Conservation (phyloP, 1,139 yeast species). For the Entelexis paramagnoliae region DNA sequence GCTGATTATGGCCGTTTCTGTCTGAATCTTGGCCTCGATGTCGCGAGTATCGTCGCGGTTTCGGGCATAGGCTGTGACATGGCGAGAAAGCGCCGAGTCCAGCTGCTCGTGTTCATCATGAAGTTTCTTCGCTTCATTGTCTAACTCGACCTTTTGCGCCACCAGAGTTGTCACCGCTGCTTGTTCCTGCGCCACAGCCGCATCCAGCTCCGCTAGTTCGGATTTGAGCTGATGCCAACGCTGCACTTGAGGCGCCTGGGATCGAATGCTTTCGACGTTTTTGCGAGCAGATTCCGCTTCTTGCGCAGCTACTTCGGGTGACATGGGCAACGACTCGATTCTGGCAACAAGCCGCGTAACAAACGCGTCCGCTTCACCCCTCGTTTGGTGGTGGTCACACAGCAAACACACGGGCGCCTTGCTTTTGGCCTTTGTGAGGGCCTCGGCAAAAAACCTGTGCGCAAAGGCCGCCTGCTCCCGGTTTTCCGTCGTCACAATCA, state of each 20-base stretch:
- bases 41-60: conserved; percentile 6
- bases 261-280: neutral
- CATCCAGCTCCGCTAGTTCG: neutral
- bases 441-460: conserved; percentile 22
- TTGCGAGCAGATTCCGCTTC: conserved; percentile 6
- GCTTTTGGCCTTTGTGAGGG: conserved; percentile 14
- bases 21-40: conserved; percentile 21
- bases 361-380: conserved; percentile 38
- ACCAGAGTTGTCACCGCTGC: neutral
- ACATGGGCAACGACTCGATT: conserved; percentile 16
- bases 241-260: neutral
- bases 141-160: too few relatives aligned
- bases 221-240: conserved; percentile 1
- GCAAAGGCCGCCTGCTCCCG: conserved; percentile 24
- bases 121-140: neutral
- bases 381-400: conserved; percentile 20
- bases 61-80: conserved; percentile 1
- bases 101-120: neutral
- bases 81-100: neutral
- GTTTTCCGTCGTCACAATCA: conserved; percentile 23
- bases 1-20: conserved; percentile 17
- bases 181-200: neutral
- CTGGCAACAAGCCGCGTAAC: conserved; percentile 27
- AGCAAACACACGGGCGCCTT: conserved; percentile 18
- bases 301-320: conserved; percentile 20